Conservation (phyloP, 805 yeast genomes). For the Groenewaldozyma tartarivorans region DNA sequence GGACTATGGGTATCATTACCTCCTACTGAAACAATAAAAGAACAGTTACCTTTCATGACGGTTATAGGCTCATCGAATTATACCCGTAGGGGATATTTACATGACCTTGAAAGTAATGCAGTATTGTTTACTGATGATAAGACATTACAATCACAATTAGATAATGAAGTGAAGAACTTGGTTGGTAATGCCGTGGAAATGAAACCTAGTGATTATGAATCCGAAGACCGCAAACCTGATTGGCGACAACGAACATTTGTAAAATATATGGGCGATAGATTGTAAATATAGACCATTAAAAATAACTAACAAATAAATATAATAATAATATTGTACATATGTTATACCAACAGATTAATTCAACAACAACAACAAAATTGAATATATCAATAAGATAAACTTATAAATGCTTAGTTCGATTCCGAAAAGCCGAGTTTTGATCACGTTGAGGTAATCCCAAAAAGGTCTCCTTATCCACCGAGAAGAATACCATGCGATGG, state of each 20-base stretch:
- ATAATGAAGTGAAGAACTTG: conserved; percentile 53
- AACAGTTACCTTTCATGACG: conserved; percentile 60
- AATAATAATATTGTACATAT: too few species aligned
- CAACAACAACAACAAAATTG: too few species aligned
- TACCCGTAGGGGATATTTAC: conserved; percentile 78
- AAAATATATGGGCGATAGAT: conserved; percentile 22
- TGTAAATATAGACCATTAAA: too few species aligned
- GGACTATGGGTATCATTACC: conserved; percentile 70
- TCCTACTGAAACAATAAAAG: too few species aligned
- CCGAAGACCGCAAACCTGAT: conserved; percentile 50
- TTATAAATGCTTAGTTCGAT: too few species aligned
- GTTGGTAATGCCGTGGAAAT: conserved; percentile 43
- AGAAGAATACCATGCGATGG: too few species aligned
- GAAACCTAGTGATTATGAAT: conserved; percentile 47
- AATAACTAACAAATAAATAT: too few species aligned
- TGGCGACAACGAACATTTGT: conserved; percentile 23
- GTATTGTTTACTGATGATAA: conserved; percentile 63
- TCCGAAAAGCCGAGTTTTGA: too few species aligned
- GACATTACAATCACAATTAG: conserved; percentile 47
- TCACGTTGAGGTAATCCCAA: too few species aligned
- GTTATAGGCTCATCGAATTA: conserved; percentile 90
- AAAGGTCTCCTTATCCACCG: too few species aligned
- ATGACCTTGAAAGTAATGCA: conserved; percentile 85
- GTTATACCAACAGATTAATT: too few species aligned
- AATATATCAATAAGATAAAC: too few species aligned